phyloP scores from a whole-genome alignment of 306 rosid genomes.

The Corylus heterophylla region DNA sequence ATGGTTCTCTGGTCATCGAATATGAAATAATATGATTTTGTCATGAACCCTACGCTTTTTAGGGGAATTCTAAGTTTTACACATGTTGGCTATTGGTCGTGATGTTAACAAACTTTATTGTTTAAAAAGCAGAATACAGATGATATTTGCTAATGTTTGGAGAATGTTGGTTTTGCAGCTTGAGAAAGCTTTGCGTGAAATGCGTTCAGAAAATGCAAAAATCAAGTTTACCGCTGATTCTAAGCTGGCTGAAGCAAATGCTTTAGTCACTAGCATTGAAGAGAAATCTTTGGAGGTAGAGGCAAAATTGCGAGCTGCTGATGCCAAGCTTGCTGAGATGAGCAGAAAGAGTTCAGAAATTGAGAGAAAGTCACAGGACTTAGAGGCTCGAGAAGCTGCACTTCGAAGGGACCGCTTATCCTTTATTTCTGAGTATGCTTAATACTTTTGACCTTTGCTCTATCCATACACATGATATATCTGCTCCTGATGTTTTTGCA shows the following conservation, averaged over 20 bases:
- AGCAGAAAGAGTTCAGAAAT: slow-evolving; percentile 76
- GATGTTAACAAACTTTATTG: not conserved
- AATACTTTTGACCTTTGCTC: slow-evolving; percentile 18
- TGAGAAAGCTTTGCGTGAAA: slow-evolving; percentile 87
- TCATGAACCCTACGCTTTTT: not conserved
- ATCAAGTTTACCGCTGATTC: slow-evolving; percentile 83
- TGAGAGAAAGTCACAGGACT: slow-evolving; percentile 75
- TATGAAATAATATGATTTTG: not conserved
- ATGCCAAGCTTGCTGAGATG: slow-evolving; percentile 91
- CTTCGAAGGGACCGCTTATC: slow-evolving; percentile 73
- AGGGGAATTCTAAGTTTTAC: not conserved
- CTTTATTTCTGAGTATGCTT: slow-evolving; percentile 70
- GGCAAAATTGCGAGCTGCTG: slow-evolving; percentile 77
- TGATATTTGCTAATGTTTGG: slow-evolving; percentile 39
- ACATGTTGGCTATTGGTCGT: not conserved
- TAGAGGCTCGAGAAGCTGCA: slow-evolving; percentile 72
- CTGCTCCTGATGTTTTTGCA: slow-evolving; percentile 8
- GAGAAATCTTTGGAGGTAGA: slow-evolving; percentile 90
- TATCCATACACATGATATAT: not conserved
- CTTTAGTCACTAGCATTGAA: slow-evolving; percentile 78
- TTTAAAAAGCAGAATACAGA: not conserved
- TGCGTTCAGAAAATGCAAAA: slow-evolving; percentile 87
- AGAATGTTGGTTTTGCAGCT: slow-evolving; percentile 50
- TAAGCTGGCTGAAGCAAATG: slow-evolving; percentile 87
- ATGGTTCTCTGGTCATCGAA: not conserved